Conservation (phyloP, 306 rosid species). For the Cajanus cajan region DNA sequence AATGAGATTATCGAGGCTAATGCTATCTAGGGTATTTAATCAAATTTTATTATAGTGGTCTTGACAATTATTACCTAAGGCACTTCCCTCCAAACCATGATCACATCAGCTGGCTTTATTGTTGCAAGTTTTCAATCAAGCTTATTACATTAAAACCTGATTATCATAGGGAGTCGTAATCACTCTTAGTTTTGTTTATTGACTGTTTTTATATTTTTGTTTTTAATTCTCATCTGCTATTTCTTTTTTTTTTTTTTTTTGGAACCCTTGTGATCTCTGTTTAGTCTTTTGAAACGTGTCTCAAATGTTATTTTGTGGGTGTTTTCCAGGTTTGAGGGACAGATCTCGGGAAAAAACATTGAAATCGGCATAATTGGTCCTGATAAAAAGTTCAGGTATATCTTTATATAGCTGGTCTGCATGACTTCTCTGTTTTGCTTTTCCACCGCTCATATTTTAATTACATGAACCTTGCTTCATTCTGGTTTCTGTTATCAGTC, state of each 20-base stretch:
- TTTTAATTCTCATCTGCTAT: not conserved
- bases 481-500: not conserved
- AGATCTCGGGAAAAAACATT: slow-evolving; percentile 89
- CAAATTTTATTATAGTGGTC: not conserved
- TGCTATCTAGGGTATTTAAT: not conserved
- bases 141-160: not conserved
- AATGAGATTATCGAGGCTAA: not conserved
- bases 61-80: slow-evolving; percentile 3
- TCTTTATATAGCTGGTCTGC: slow-evolving; percentile 10
- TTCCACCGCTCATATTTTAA: not conserved
- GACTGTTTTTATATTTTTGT: not conserved
- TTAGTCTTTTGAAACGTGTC: slow-evolving; percentile 1
- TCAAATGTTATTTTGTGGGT: not conserved
- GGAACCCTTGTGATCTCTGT: not conserved
- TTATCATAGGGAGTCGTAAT: not conserved
- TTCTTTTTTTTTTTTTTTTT: not conserved
- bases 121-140: not conserved
- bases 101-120: not conserved
- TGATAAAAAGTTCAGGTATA: slow-evolving; percentile 85
- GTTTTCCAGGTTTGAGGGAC: slow-evolving; percentile 79
- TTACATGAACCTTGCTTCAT: not conserved
- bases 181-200: not conserved
- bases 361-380: slow-evolving; percentile 89
- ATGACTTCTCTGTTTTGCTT: not conserved
- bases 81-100: not conserved